These are phyloP conservation scores for Ceratocystis ficicola DNA, from an alignment of 2,329 filamentous ascomycete species.

Conservation along the genomic window DNA sequence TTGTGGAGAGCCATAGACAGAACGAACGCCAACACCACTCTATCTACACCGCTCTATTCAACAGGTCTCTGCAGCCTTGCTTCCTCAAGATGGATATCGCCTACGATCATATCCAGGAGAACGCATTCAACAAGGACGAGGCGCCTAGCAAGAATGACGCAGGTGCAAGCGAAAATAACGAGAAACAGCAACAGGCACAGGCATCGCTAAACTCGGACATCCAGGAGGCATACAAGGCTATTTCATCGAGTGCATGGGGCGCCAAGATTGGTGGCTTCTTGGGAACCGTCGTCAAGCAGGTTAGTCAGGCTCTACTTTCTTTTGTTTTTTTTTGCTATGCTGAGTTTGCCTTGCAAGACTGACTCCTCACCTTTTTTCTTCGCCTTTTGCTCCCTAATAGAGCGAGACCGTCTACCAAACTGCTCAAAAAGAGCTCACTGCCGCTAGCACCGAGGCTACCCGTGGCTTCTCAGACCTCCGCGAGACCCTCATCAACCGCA, in stretches of 20 bases:
- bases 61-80: background rate
- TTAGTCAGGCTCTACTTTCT: constrained; percentile 30
- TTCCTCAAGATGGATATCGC: constrained; percentile 68
- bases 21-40: background rate
- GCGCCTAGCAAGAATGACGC: constrained; percentile 26
- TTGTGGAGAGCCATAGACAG: background rate
- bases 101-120: constrained; percentile 92
- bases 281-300: constrained; percentile 86
- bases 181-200: constrained; percentile 32
- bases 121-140: constrained; percentile 51
- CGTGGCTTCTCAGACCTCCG: constrained; percentile 65
- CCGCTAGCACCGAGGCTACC: constrained; percentile 66
- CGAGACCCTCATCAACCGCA: constrained; percentile 57
- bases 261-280: constrained; percentile 77
- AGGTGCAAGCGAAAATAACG: constrained; percentile 27
- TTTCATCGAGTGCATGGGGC: constrained; percentile 86
- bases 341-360: background rate
- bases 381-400: constrained; percentile 31
- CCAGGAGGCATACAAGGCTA: constrained; percentile 88
- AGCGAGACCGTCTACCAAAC: constrained; percentile 75
- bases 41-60: background rate
- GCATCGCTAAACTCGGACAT: constrained; percentile 70
- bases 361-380: background rate
- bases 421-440: constrained; percentile 70
- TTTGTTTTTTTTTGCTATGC: background rate